Percentiles rank a stretch among this genome's conserved stretches.
phyloP scores from a whole-genome alignment of 2,329 filamentous ascomycete genomes.

The Helminthosporium solani region DNA sequence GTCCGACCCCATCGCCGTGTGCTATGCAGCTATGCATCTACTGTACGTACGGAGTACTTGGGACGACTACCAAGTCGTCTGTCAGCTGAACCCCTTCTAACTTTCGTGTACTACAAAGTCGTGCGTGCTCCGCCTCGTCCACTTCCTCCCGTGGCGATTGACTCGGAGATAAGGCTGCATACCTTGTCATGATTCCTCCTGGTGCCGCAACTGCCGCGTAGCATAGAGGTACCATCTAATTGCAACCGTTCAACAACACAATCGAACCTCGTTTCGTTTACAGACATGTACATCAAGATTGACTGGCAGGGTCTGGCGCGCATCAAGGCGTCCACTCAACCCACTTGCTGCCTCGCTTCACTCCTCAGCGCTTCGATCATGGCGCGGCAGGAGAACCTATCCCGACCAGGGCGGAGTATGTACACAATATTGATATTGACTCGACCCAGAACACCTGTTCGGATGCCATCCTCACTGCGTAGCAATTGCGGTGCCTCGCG shows the following conservation, averaged over 20 bases:
- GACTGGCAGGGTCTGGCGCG: slow-evolving; percentile 15
- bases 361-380: slow-evolving; percentile 22
- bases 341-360: slow-evolving; percentile 28
- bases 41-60: too few relatives aligned
- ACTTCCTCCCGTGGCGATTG: not conserved
- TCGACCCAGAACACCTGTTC: slow-evolving; percentile 15
- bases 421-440: too few relatives aligned
- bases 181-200: not conserved
- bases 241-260: slow-evolving; percentile 27
- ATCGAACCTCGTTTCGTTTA: slow-evolving; percentile 14
- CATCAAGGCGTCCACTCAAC: slow-evolving; percentile 7
- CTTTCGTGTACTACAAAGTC: slow-evolving; percentile 5
- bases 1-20: slow-evolving; percentile 1
- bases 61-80: too few relatives aligned
- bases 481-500: slow-evolving; percentile 26
- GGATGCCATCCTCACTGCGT: slow-evolving; percentile 30
- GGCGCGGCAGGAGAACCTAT: slow-evolving; percentile 20
- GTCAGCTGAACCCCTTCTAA: too few relatives aligned
- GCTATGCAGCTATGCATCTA: not conserved
- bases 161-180: not conserved
- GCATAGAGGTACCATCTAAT: not conserved
- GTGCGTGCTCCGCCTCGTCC: slow-evolving; percentile 4
- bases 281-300: slow-evolving; percentile 1
- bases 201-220: slow-evolving; percentile 19
- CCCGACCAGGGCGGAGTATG: not conserved